Evolutionary conservation across 176 grass and related monocot species (phyloP).

Genomic region (Thinopyrum elongatum): DNA sequence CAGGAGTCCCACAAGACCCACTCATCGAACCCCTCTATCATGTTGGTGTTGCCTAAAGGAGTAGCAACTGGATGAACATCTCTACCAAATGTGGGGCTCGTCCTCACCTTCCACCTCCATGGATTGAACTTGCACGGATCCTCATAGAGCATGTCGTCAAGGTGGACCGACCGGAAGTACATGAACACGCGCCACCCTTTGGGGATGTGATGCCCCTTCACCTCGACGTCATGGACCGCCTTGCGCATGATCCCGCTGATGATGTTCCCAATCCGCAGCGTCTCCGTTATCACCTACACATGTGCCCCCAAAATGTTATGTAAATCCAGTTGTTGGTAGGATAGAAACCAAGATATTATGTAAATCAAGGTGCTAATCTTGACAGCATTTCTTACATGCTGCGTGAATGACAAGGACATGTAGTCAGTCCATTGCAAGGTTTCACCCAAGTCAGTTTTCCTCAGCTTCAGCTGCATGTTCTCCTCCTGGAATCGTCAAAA

Average conservation of each 20-base stretch:
- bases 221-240: slow-evolving; percentile 71
- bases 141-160: slow-evolving; percentile 57
- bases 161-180: slow-evolving; percentile 95
- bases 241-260: slow-evolving; percentile 97
- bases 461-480: slow-evolving; percentile 74
- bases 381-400: slow-evolving; percentile 53
- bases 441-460: slow-evolving; percentile 43
- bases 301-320: not conserved
- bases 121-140: slow-evolving; percentile 88
- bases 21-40: slow-evolving; percentile 9
- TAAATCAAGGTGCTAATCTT: not conserved
- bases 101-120: slow-evolving; percentile 98
- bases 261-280: slow-evolving; percentile 81
- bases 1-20: slow-evolving; percentile 43
- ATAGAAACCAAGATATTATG: not conserved
- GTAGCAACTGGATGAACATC: slow-evolving; percentile 45
- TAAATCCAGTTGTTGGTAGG: not conserved
- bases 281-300: slow-evolving; percentile 54
- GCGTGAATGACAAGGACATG: slow-evolving; percentile 90
- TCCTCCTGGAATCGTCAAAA: slow-evolving; percentile 57
- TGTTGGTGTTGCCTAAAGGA: slow-evolving; percentile 49
- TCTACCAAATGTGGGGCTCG: slow-evolving; percentile 39
- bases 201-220: slow-evolving; percentile 91
- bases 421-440: slow-evolving; percentile 83
- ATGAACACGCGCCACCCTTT: slow-evolving; percentile 91